These are phyloP conservation scores for Tilletiopsis washingtonensis DNA, from an alignment of 1,284 basidiomycete species.

Conservation along the genomic window DNA sequence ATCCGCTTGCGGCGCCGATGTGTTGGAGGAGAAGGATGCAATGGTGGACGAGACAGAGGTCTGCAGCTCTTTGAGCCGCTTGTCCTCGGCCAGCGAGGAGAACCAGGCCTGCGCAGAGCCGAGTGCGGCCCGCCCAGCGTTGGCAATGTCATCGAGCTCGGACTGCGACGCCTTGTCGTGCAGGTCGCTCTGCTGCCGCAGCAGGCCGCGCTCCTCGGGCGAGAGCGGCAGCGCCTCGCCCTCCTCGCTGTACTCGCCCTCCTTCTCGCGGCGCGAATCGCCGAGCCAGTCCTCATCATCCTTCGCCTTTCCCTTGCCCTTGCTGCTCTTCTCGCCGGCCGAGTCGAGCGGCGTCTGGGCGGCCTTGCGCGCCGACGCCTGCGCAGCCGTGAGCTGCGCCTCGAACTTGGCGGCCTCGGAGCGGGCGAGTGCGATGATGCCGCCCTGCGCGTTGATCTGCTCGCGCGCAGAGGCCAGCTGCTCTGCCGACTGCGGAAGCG, in stretches of 20 bases:
- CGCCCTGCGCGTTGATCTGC: constrained; percentile 32
- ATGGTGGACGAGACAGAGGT: not conserved
- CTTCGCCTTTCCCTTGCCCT: constrained; percentile 4
- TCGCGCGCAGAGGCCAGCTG: constrained; percentile 20
- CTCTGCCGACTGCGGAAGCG: constrained; percentile 25
- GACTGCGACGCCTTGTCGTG: not conserved
- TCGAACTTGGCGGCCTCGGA: constrained; percentile 30
- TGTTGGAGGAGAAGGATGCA: not conserved
- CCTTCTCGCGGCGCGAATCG: not conserved
- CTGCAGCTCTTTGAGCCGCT: not conserved
- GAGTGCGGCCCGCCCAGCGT: no score
- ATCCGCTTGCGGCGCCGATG: not conserved
- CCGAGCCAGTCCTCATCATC: not conserved
- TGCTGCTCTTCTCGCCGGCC: not conserved
- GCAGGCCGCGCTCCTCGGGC: no score
- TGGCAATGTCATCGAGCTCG: not conserved
- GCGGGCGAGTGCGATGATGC: constrained; percentile 28
- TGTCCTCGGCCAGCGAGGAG: not conserved
- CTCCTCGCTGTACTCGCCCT: not conserved
- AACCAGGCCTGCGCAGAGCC: not conserved
- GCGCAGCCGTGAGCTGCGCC: constrained; percentile 27
- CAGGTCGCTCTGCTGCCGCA: no score
- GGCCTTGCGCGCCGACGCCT: constrained; percentile 25
- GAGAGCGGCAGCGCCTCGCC: not conserved
- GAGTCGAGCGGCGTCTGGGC: constrained; percentile 6